These are phyloP conservation scores for Simplicillium sp. DNA, from an alignment of 2,329 filamentous ascomycete genomes.

Conservation along the genomic window DNA sequence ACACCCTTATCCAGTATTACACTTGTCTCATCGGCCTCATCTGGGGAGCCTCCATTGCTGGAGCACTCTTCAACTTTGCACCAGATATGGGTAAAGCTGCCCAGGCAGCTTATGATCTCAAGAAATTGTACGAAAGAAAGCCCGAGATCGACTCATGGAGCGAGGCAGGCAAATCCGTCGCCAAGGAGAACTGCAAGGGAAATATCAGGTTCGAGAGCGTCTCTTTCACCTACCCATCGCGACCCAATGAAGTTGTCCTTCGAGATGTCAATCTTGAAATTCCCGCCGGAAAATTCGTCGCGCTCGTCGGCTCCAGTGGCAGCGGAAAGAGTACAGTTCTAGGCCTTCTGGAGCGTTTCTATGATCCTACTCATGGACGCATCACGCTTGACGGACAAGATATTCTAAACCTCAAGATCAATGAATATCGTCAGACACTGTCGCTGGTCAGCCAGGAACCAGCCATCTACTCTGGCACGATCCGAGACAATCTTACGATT, in stretches of 20 bases:
- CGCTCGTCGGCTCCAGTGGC: slow-evolving; percentile 45
- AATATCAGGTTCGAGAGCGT: slow-evolving; percentile 49
- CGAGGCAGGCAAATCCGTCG: slow-evolving; percentile 49
- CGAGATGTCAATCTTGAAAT: slow-evolving; percentile 46
- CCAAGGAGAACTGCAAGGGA: slow-evolving; percentile 48
- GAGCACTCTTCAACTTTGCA: slow-evolving; percentile 55
- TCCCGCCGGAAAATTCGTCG: slow-evolving; percentile 37
- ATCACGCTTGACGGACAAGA: slow-evolving; percentile 36
- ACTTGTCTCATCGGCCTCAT: slow-evolving; percentile 43
- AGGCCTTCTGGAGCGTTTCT: slow-evolving; percentile 37
- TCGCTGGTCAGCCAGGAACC: slow-evolving; percentile 51
- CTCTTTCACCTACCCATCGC: slow-evolving; percentile 59
- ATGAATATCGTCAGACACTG: slow-evolving; percentile 40
- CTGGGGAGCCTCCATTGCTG: slow-evolving; percentile 30
- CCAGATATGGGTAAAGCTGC: slow-evolving; percentile 83
- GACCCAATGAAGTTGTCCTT: slow-evolving; percentile 56
- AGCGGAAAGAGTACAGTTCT: slow-evolving; percentile 55
- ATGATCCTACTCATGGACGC: slow-evolving; percentile 30
- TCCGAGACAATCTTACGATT: slow-evolving; percentile 71
- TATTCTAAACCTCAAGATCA: slow-evolving; percentile 26
- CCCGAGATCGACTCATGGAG: slow-evolving; percentile 74
- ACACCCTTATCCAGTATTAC: slow-evolving; percentile 43
- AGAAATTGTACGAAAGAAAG: slow-evolving; percentile 66
- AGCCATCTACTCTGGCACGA: slow-evolving; percentile 67
- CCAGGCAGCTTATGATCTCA: slow-evolving; percentile 65